Conservation (phyloP, 108 stramenopile genomes). For the Epithemia pelagica region DNA sequence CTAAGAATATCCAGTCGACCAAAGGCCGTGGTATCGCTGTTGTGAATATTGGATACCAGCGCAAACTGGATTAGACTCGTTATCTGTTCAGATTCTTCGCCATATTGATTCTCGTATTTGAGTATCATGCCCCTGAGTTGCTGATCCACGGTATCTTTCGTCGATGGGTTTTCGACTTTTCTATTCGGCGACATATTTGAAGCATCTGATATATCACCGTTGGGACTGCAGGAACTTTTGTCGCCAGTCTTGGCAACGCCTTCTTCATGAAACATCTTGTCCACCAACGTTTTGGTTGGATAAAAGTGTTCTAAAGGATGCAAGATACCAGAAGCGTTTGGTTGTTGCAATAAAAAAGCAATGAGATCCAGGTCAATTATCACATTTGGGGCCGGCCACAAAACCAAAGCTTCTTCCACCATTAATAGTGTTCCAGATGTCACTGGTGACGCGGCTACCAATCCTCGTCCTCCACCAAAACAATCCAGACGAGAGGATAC, state of each 20-base stretch:
- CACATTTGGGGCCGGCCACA: slow-evolving; percentile 60
- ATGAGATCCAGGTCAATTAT: slow-evolving; percentile 52
- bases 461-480: slow-evolving; percentile 65
- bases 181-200: not conserved
- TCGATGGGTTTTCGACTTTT: not conserved
- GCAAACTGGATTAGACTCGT: slow-evolving; percentile 30
- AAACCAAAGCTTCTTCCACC: slow-evolving; percentile 55
- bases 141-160: slow-evolving; percentile 16
- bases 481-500: slow-evolving; percentile 17
- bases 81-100: slow-evolving; percentile 4
- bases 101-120: not conserved
- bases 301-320: slow-evolving; percentile 59
- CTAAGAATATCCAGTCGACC: slow-evolving; percentile 41
- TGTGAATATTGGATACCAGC: slow-evolving; percentile 19
- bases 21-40: slow-evolving; percentile 34
- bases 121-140: slow-evolving; percentile 11
- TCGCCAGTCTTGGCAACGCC: too few relatives aligned
- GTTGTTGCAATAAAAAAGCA: slow-evolving; percentile 29
- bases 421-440: slow-evolving; percentile 62
- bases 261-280: slow-evolving; percentile 13
- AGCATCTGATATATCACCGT: not conserved
- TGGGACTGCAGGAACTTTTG: too few relatives aligned
- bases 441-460: slow-evolving; percentile 44
- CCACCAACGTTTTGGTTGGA: slow-evolving; percentile 58
- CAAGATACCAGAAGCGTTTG: slow-evolving; percentile 15